phyloP scores from a whole-genome alignment of 441 rosid species.

The Aleurites moluccanus region DNA sequence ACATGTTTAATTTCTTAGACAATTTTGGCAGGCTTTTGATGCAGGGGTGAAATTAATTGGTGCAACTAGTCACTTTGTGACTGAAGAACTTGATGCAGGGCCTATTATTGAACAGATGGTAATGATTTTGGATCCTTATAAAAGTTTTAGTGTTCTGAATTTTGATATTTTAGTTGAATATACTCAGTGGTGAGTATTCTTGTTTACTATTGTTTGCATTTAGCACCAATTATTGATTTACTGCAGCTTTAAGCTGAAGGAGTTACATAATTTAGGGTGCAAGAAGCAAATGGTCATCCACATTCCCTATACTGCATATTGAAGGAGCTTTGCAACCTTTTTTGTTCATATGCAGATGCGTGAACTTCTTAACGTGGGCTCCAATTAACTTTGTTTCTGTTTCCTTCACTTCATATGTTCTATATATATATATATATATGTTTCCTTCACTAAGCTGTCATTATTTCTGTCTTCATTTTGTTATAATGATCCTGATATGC shows the following conservation, averaged over 20 bases:
- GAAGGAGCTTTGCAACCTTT: not conserved
- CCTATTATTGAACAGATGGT: conserved; percentile 98
- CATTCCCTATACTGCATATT: not conserved
- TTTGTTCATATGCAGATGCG: not conserved
- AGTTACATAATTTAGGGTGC: not conserved
- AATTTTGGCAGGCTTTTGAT: conserved; percentile 85
- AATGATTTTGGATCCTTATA: conserved; percentile 12
- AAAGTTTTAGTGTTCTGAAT: not conserved
- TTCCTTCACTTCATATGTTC: not conserved
- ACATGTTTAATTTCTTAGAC: conserved; percentile 13
- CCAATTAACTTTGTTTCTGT: not conserved
- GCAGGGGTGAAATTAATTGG: conserved; percentile 95
- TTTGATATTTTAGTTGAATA: conserved; percentile 15
- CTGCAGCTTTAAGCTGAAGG: not conserved
- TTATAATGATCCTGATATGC: not conserved
- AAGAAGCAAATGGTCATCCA: not conserved
- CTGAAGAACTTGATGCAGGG: conserved; percentile 91
- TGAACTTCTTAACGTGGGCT: not conserved
- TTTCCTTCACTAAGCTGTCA: not conserved
- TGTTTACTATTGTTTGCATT: conserved; percentile 11
- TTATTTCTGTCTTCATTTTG: not conserved
- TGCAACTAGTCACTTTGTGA: conserved; percentile 89
- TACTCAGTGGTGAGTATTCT: conserved; percentile 9
- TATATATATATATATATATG: no score
- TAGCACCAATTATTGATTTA: not conserved